Evolutionary conservation across 1,284 basidiomycete genomes (phyloP), one percentile per base, ranked within the genome.

Genomic region (Tilletia indica): DNA sequence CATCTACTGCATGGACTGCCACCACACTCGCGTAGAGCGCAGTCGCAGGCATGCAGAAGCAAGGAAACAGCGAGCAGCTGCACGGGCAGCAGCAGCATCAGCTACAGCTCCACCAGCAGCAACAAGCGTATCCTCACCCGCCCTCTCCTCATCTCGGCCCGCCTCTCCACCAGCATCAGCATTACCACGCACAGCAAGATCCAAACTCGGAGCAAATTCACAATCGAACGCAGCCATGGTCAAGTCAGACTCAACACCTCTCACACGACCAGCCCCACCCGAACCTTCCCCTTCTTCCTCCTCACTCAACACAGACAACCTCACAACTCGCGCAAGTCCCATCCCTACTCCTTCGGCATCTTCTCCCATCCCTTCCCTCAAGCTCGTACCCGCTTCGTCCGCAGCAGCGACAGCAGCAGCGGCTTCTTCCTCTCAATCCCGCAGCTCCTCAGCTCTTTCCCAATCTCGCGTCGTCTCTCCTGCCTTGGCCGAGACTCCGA

Each of bases 1-100:
- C 67, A 98, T 99, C 76, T 99, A 99, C 85, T 99, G 96, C 85
- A 97, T 98, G 95, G 81, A 90, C 69, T 99, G 96, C 82, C 97
- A 99, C 85, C 97, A 95, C 85, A 93, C 97, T 74, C 91, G 97
- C 71, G 96, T 98, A 82, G 93, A 93, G 39, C 89, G 93, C 76
- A 94, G 93, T 77, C 87, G 93, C 76, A 89, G 92, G 74, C 93
- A 97, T 84, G 91, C 93, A 1, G 93, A 97, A 86, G 49, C 49
- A 19, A 54, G 34, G 31, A 88, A 87, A 38, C 89, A 89, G 36
- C 71, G 75, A 36, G 67, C 67, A 11, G 67, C 38, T 31, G 68
- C 70, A 25, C 70, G 73, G 54, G 49, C 70, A 31, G 39, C 70
- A 25, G 42, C 48, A 14, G 48, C 54, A n/a, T n/a, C 54, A 14